Evolutionary conservation across 2,329 filamentous ascomycete species (phyloP).

Genomic region (Chaetomium sp.): DNA sequence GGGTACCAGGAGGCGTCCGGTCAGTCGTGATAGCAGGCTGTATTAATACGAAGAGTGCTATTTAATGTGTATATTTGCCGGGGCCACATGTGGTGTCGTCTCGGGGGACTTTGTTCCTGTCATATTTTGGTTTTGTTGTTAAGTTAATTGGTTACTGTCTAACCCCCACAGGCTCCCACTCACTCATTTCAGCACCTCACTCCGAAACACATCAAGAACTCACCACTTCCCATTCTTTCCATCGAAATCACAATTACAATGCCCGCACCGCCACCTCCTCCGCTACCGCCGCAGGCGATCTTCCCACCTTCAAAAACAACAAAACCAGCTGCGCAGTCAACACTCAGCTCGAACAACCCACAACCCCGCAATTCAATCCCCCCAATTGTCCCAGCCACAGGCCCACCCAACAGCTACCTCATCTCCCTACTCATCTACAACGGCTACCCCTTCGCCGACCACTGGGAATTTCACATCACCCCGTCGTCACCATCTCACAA

Average conservation of each 20-base stretch:
- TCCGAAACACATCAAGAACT: not conserved
- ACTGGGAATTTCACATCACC: slow-evolving; percentile 10
- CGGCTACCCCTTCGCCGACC: slow-evolving; percentile 16
- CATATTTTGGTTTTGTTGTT: no score
- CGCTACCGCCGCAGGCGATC: not conserved
- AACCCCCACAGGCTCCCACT: no score
- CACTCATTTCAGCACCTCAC: no score
- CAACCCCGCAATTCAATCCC: not conserved
- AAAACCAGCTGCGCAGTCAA: not conserved
- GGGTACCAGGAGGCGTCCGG: no score
- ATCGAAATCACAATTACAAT: not conserved
- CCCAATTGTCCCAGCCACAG: not conserved
- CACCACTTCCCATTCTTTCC: not conserved
- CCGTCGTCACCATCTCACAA: no score
- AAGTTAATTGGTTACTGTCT: no score
- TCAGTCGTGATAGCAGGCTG: no score
- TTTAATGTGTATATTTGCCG: no score
- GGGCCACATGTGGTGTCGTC: no score
- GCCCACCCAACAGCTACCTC: not conserved
- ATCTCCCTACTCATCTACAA: slow-evolving; percentile 15
- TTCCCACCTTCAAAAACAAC: not conserved
- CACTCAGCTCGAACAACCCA: not conserved
- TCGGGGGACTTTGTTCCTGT: no score
- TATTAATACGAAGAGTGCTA: no score
- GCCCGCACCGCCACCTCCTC: not conserved